Evolutionary conservation across 371 early-diverging fungal species (phyloP).

Genomic region (Phascolomyces articulosus): DNA sequence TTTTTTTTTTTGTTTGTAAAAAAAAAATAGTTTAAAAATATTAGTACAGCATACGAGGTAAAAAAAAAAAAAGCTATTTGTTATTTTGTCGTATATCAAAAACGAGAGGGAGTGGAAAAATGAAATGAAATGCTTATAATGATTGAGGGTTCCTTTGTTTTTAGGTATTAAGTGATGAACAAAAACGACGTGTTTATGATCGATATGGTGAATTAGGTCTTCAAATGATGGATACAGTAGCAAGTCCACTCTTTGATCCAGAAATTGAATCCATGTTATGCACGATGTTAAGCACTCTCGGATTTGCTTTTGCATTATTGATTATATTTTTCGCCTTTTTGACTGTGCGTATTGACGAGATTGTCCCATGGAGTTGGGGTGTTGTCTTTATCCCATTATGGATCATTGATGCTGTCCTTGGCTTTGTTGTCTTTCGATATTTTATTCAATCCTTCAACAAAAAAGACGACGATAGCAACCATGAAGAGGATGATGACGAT

Average conservation of each 20-base stretch:
- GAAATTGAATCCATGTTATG: slow-evolving; percentile 76
- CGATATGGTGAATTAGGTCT: slow-evolving; percentile 88
- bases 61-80: too few relatives aligned
- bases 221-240: slow-evolving; percentile 76
- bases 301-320: slow-evolving; percentile 61
- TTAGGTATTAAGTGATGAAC: slow-evolving; percentile 65
- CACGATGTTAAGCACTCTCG: slow-evolving; percentile 56
- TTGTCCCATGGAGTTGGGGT: slow-evolving; percentile 69
- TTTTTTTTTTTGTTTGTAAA: neutral
- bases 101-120: too few relatives aligned
- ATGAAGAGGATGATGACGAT: slow-evolving; percentile 41
- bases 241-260: slow-evolving; percentile 79
- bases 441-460: slow-evolving; percentile 17
- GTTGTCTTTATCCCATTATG: slow-evolving; percentile 85
- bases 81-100: too few relatives aligned
- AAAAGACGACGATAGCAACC: slow-evolving; percentile 14
- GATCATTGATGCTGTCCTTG: slow-evolving; percentile 60
- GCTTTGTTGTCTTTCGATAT: slow-evolving; percentile 26
- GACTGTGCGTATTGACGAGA: slow-evolving; percentile 74
- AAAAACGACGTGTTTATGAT: slow-evolving; percentile 84
- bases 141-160: too few relatives aligned
- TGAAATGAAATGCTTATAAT: too few relatives aligned
- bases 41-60: slow-evolving; percentile 85
- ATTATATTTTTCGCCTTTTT: slow-evolving; percentile 81
- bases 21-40: slow-evolving; percentile 66